A percentile compares a stretch with the other conserved stretches of the same genome.
Evolutionary conservation across 1,139 yeast genomes (phyloP).

Genomic region (Kodamaea arcana): DNA sequence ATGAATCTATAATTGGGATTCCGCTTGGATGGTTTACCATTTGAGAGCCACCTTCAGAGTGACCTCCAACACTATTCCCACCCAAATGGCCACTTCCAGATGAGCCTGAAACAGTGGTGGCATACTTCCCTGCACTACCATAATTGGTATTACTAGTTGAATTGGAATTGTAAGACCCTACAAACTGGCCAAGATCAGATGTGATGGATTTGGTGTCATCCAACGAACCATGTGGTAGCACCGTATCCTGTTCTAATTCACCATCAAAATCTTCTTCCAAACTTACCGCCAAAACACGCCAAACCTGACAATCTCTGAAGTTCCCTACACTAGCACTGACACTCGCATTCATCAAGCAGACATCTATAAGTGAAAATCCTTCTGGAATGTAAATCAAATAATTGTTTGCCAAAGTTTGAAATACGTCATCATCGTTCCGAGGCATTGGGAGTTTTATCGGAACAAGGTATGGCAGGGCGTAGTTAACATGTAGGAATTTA

Average conservation of each 20-base stretch:
- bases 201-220: slow-evolving; percentile 29
- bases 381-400: slow-evolving; percentile 45
- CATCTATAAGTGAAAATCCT: slow-evolving; percentile 47
- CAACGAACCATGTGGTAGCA: slow-evolving; percentile 6
- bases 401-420: slow-evolving; percentile 39
- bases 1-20: not conserved
- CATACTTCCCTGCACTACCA: slow-evolving; percentile 18
- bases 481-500: slow-evolving; percentile 15
- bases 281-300: slow-evolving; percentile 62
- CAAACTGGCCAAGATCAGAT: slow-evolving; percentile 41
- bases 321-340: slow-evolving; percentile 53
- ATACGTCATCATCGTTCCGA: slow-evolving; percentile 38
- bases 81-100: slow-evolving; percentile 1
- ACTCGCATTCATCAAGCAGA: slow-evolving; percentile 56
- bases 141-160: slow-evolving; percentile 42
- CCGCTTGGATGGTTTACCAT: no score
- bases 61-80: not conserved
- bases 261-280: slow-evolving; percentile 39
- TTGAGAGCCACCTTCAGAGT: no score
- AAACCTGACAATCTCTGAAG: slow-evolving; percentile 60
- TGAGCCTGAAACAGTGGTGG: not conserved
- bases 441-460: slow-evolving; percentile 44
- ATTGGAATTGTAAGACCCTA: slow-evolving; percentile 43
- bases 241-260: not conserved
- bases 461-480: slow-evolving; percentile 42